Evolutionary conservation across 768 basidiomycete species (phyloP).

Genomic region (Stropharia rugosoannulata): DNA sequence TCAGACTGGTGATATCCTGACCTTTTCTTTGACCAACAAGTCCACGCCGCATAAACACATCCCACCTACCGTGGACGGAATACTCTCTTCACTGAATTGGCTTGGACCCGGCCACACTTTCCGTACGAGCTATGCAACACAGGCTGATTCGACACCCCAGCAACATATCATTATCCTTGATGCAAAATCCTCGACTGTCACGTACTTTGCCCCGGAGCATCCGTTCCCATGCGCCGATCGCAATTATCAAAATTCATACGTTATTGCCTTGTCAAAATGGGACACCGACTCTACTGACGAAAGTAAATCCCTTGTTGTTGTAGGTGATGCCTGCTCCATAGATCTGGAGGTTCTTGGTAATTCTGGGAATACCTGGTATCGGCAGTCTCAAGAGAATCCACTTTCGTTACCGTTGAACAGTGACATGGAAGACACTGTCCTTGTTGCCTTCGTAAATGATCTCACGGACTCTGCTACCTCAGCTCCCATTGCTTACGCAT

Average conservation of each 20-base stretch:
- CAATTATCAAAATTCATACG: slow-evolving; percentile 33
- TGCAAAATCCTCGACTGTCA: slow-evolving; percentile 36
- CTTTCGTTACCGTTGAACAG: slow-evolving; percentile 68
- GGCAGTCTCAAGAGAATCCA: slow-evolving; percentile 49
- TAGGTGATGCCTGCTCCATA: slow-evolving; percentile 44
- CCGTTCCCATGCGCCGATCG: slow-evolving; percentile 42
- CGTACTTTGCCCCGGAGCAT: slow-evolving; percentile 37
- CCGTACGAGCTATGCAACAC: slow-evolving; percentile 57
- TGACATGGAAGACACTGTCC: slow-evolving; percentile 66
- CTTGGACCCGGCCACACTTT: slow-evolving; percentile 68
- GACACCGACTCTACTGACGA: slow-evolving; percentile 40
- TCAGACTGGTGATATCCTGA: slow-evolving; percentile 66
- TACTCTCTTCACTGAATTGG: slow-evolving; percentile 62
- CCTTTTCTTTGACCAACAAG: slow-evolving; percentile 59
- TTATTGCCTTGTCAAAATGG: slow-evolving; percentile 43
- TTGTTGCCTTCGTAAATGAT: slow-evolving; percentile 65
- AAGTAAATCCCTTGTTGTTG: slow-evolving; percentile 39
- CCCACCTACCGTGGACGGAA: slow-evolving; percentile 51
- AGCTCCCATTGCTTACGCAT: slow-evolving; percentile 68
- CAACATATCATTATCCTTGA: slow-evolving; percentile 48
- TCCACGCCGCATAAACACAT: slow-evolving; percentile 56
- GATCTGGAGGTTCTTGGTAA: slow-evolving; percentile 49
- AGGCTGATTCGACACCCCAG: slow-evolving; percentile 28
- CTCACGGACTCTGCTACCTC: slow-evolving; percentile 48
- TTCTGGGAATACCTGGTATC: slow-evolving; percentile 42